Evolutionary conservation across 1,284 basidiomycete species (phyloP).

Genomic region (Jaminaea rosea): DNA sequence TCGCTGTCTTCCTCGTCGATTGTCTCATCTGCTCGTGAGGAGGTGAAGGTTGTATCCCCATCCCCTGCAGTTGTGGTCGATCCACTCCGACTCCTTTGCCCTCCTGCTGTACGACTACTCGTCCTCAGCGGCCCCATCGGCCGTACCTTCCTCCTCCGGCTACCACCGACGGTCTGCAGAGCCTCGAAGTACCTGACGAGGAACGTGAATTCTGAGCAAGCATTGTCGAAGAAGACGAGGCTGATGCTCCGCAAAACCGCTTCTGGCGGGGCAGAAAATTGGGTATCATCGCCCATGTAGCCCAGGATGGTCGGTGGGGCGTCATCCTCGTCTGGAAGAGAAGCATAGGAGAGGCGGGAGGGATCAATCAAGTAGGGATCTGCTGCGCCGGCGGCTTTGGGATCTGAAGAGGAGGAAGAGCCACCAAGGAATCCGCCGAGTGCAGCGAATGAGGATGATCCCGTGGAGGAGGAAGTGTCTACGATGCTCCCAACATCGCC

Average conservation of each 20-base stretch:
- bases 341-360: slow-evolving; percentile 17
- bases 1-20: not conserved
- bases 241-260: slow-evolving; percentile 36
- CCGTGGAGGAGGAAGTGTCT: too few species aligned
- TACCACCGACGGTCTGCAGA: not conserved
- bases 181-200: slow-evolving; percentile 39
- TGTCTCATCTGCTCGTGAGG: not conserved
- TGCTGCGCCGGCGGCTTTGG: not conserved
- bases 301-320: too few species aligned
- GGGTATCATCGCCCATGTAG: slow-evolving; percentile 36
- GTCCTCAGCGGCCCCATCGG: too few species aligned
- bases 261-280: slow-evolving; percentile 26
- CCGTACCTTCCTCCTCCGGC: not conserved
- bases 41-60: not conserved
- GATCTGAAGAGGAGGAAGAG: not conserved
- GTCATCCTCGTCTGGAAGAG: too few species aligned
- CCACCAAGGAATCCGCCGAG: too few species aligned
- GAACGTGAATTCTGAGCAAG: slow-evolving; percentile 41
- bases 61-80: not conserved
- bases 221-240: slow-evolving; percentile 40
- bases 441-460: too few species aligned
- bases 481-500: slow-evolving; percentile 5
- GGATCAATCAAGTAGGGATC: slow-evolving; percentile 25
- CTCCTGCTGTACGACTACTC: too few species aligned
- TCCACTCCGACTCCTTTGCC: too few species aligned